Evolutionary conservation across 2,329 filamentous ascomycete species (phyloP).

Genomic region (Cladophialophora carrionii): DNA sequence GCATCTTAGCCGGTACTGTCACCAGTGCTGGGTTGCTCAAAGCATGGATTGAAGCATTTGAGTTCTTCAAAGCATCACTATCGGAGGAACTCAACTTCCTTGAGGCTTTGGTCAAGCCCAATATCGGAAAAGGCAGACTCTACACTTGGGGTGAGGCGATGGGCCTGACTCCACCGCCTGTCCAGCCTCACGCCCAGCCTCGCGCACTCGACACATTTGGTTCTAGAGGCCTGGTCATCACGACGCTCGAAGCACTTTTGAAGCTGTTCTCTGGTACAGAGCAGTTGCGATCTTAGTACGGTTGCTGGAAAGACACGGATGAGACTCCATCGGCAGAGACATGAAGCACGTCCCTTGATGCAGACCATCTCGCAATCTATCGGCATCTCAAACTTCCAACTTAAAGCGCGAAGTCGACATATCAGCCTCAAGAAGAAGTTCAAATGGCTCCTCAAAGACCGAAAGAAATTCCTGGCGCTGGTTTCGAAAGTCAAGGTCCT

Average conservation of each 20-base stretch:
- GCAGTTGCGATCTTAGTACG: not conserved
- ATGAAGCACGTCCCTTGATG: not conserved
- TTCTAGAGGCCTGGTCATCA: not conserved
- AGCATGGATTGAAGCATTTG: conserved; percentile 6
- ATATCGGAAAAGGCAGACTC: not conserved
- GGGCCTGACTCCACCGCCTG: not conserved
- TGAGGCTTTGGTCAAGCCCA: not conserved
- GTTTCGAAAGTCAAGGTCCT: not conserved
- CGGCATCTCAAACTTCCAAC: not conserved
- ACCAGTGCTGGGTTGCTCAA: not conserved
- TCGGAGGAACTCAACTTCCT: not conserved
- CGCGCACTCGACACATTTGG: not conserved
- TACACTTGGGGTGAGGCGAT: not conserved
- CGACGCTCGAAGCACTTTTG: not conserved
- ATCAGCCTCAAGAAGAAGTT: not conserved
- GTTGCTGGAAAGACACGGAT: not conserved
- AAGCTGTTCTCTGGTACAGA: not conserved
- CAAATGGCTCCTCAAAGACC: not conserved
- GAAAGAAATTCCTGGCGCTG: not conserved
- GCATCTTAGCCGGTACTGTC: not conserved
- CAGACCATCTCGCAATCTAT: not conserved
- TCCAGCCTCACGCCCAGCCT: not conserved
- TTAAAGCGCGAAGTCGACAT: not conserved
- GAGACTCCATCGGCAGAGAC: not conserved
- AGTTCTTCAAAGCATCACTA: not conserved